Evolutionary conservation across 1,284 basidiomycete species (phyloP), one percentile per base, ranked within the genome.

Genomic region (Bjerkandera adusta): DNA sequence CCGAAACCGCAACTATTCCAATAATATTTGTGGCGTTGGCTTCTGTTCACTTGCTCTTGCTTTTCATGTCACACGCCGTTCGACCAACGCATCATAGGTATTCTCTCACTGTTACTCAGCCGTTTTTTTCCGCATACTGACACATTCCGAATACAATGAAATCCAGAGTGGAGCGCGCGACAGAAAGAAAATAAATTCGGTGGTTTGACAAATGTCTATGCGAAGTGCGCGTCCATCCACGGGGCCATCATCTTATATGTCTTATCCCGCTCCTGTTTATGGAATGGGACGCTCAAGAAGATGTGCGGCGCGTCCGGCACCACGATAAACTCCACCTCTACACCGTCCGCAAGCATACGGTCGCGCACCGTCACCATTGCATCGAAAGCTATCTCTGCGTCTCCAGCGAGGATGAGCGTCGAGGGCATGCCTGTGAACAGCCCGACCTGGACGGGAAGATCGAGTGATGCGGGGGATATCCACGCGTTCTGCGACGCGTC

Each of bases 351-450:
- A 11, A 62, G 47, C 43, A 69, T 46, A 33, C 54, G 43, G 20
- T 62, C 57, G 32, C 53, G 34, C 33, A 62, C 37, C 12, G 53
- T 54, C 21, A 47, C 48, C 36, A 81, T 79, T 44, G 68, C 68
- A 58, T 81, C 79, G 26, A 73, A 59, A 13, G 79, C 58, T 7
- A 74, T 60, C 60, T 84, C 82, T 2, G 72, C 74, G 3, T 69
- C 76, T 3, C 81, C 81, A 3, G 68, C 68, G 20, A 72, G 60
- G 36, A 84, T 73, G 57, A 77, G 77, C 1, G 80, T 81, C 26
- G 63, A 61, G 1, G 81, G 81, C 59, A 81, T 81, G 15, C 68
- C 72, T 18, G 68, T 66, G 60, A 81, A 83, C 43, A 64, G 57
- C 7, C 73, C 61, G 3, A 56, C 45, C 41, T 36, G 34, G 32